Evolutionary conservation across 2,329 filamentous ascomycete genomes (phyloP).

Genomic region (Fusarium burgessii): DNA sequence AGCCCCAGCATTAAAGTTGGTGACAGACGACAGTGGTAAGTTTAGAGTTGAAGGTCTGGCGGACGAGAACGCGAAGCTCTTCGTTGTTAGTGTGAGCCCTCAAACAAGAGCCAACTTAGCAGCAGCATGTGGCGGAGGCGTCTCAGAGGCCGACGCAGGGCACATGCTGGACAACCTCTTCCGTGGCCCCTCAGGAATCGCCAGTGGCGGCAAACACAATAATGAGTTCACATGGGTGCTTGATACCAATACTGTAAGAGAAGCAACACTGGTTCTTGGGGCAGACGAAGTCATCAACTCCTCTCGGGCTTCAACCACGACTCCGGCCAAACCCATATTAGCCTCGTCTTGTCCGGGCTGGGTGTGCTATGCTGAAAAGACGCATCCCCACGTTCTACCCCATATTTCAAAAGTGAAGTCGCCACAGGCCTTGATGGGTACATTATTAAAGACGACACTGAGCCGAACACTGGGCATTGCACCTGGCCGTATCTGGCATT

Average conservation of each 20-base stretch:
- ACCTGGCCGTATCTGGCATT: constrained; percentile 88
- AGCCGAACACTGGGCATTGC: constrained; percentile 78
- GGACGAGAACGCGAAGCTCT: constrained; percentile 76
- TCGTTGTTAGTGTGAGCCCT: constrained; percentile 92
- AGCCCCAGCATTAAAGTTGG: constrained; percentile 62
- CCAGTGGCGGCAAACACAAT: constrained; percentile 75
- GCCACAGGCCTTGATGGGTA: constrained; percentile 91
- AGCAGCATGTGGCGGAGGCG: constrained; percentile 79
- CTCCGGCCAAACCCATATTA: constrained; percentile 70
- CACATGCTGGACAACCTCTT: constrained; percentile 87
- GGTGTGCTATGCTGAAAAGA: constrained; percentile 99
- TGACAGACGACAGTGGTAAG: constrained; percentile 49
- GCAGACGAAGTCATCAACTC: constrained; percentile 74
- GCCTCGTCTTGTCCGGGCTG: constrained; percentile 95
- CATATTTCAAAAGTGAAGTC: constrained; percentile 94
- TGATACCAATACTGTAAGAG: constrained; percentile 86
- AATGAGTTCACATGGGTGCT: constrained; percentile 90
- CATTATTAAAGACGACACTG: constrained; percentile 87
- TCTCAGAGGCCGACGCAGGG: constrained; percentile 79
- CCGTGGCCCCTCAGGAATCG: constrained; percentile 73
- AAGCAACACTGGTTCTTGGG: constrained; percentile 84
- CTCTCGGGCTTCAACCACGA: constrained; percentile 34
- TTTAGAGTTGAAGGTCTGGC: constrained; percentile 65
- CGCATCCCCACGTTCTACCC: constrained; percentile 90
- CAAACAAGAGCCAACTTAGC: constrained; percentile 91